Conservation (phyloP, 495 filamentous ascomycete species). For the Neurospora sp. region DNA sequence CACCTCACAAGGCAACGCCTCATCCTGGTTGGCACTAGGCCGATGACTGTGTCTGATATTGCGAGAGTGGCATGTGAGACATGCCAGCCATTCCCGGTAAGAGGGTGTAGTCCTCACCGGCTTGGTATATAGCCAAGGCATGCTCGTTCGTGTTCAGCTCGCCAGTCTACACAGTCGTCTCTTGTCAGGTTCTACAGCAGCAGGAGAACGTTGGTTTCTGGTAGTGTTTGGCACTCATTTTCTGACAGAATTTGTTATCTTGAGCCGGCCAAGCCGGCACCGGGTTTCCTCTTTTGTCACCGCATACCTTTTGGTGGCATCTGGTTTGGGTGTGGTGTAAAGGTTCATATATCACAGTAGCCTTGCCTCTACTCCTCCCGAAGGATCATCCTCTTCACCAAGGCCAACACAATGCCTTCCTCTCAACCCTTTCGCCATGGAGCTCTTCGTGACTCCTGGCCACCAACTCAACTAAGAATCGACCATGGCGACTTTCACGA, state of each 20-base stretch:
- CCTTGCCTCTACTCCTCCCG: background rate
- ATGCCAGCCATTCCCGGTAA: slow-evolving; percentile 4
- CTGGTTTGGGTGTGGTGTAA: background rate
- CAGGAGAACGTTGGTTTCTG: background rate
- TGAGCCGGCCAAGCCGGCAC: slow-evolving; percentile 27
- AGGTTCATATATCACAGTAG: background rate
- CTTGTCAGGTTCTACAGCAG: slow-evolving; percentile 9
- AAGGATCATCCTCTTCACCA: background rate
- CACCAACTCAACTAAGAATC: slow-evolving; percentile 23
- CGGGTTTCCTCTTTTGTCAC: slow-evolving; percentile 3
- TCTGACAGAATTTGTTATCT: slow-evolving; percentile 7
- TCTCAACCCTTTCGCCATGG: slow-evolving; percentile 1
- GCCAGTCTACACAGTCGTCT: slow-evolving; percentile 5
- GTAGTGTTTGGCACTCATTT: slow-evolving; percentile 7
- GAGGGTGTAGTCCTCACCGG: background rate
- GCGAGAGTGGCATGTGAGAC: background rate
- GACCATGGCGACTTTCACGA: slow-evolving; percentile 30
- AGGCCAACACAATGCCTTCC: background rate
- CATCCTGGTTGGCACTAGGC: slow-evolving; percentile 5
- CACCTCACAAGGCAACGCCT: slow-evolving; percentile 13
- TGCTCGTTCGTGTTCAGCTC: background rate
- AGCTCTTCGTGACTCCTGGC: slow-evolving; percentile 15
- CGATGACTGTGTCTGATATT: slow-evolving; percentile 13
- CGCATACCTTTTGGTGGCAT: background rate
- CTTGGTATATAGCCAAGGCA: background rate